Base-by-base conservation (phyloP, 108 stramenopile genomes). In the Seminavis robusta region DNA sequence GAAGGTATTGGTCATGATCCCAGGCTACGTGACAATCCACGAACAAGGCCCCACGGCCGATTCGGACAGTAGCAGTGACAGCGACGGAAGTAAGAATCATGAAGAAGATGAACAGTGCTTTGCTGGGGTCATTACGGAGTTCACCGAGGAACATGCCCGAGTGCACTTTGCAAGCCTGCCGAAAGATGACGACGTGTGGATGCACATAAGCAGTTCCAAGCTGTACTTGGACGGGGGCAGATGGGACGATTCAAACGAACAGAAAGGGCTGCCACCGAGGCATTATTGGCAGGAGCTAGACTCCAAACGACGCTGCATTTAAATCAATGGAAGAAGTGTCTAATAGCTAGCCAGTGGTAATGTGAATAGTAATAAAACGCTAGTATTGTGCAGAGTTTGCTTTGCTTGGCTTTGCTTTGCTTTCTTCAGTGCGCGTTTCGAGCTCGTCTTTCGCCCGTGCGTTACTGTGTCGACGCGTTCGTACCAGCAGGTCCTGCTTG, bases 131-230 rank as follows among this genome's bases (percentile, higher is more conserved):
- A 63, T 90, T 49, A 56, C 65, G 16, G 86, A 86, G 47, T 49
- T 67, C 1, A 40, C 56, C 5, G 87, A 88, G 19, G 72, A 80
- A 11, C 73, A 82, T 65, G 86, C 80, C 21, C 78, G 79, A 42
- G 66, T 94, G 11, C 79, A 86, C 68, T 71, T 90, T 23, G 65
- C 52, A 28, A 87, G 92, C 11, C 43, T 85, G 38, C 52, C 66
- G 9, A 74, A 68, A 38, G 76, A 74, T 27, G 87, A 90, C 33
- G 92, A 94, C 55, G 21, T 72, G 10, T 94, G 92, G 92, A 63
- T 88, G 54, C 45, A 61, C 6, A 50, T 84, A 28, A 52, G 74
- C 42, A 79, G 80, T 44, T 51, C 67, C 20, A 81, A 80, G 48
- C 33, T 92, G 1, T 83, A 84, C 33, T 52, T 84, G n/a, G 90